Base-by-base conservation (phyloP, 2,329 filamentous ascomycete genomes). In the Juglanconis sp. region DNA sequence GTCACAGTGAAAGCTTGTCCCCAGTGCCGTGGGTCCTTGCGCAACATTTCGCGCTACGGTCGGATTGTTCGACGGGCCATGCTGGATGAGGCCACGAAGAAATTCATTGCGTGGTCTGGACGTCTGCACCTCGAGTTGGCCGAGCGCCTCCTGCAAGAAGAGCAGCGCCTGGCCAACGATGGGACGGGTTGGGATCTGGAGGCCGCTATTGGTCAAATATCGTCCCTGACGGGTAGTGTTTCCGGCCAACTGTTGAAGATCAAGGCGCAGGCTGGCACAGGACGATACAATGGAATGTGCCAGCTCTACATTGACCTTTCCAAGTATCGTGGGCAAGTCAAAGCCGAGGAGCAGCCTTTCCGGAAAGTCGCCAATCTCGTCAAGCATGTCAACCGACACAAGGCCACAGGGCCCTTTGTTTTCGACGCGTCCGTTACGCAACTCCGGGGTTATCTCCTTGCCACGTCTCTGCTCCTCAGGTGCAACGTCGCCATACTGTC, bases 11-110 rank as follows among this genome's bases (percentile, higher is more conserved):
- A 80, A 62, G 74, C 69, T 1, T 90, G 87, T 65, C 82, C 86
- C 0, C 76, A 71, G 1, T 91, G 87, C 65, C 81, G 85, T n/a
- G 77, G 81, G 0, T 79, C 83, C 0, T 72, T 90, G 11, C 76
- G 83, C 17, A 79, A 80, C 60, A 75, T 89, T 56, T 72, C 81
- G 2, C 76, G 87, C 4, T 90, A 90, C 66, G 83, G 84, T 13
- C 79, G 86, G 9, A 80, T 89, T 3, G 77, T 88, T 34, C 79
- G 84, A 40, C 78, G 82, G 4, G 84, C 81, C 1, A 73, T 86
- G 6, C 75, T 90, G 0, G 85, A 90, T 57, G 82, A 88, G 67
- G 77, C 81, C 0, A 85, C 84, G 0, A 88, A 87, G 71, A 87
- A 84, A 63, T 87, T 90, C 67, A 79, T 87, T n/a, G 66, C 79